Percentiles rank a stretch among this genome's conserved stretches.
These are phyloP conservation scores for Leccinum ochraceum DNA, from an alignment of 768 basidiomycete genomes.

Conservation along the genomic window DNA sequence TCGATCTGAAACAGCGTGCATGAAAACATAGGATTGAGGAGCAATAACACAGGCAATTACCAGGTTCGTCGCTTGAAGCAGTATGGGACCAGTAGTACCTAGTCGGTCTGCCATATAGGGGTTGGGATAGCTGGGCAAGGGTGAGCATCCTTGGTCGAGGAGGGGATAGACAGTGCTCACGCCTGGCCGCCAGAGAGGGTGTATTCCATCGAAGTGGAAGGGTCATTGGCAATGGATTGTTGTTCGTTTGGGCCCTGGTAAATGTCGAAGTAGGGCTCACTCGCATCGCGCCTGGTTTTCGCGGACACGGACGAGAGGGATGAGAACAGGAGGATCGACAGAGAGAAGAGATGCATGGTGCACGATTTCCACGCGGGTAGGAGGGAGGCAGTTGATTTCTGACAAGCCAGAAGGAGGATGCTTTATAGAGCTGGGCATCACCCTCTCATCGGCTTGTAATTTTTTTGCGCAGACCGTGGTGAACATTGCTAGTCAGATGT, in stretches of 20 bases:
- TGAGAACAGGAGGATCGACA: conserved; percentile 8
- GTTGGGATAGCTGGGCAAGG: conserved; percentile 14
- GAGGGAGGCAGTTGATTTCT: conserved; percentile 3
- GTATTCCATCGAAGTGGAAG: conserved; percentile 15
- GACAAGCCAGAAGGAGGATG: background rate
- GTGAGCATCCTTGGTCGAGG: background rate
- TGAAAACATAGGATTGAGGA: background rate
- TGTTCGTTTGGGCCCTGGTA: conserved; percentile 16
- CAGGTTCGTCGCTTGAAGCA: conserved; percentile 16
- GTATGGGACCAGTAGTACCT: conserved; percentile 15
- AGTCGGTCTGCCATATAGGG: conserved; percentile 18
- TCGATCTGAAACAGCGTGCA: conserved; percentile 12
- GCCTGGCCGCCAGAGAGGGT: conserved; percentile 18
- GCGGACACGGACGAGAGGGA: conserved; percentile 7
- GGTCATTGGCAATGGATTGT: conserved; percentile 12
- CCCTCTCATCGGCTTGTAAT: background rate
- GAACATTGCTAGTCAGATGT: background rate
- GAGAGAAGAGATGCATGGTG: conserved; percentile 9
- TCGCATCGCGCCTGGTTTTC: conserved; percentile 9
- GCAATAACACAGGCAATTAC: background rate
- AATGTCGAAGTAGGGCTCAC: conserved; percentile 15
- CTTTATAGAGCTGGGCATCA: conserved; percentile 5
- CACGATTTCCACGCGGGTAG: conserved; percentile 2
- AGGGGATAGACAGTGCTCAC: conserved; percentile 1
- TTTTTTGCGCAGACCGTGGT: background rate